Conservation (phyloP, 148 eudicot genomes). For the Persicaria tinctoria region DNA sequence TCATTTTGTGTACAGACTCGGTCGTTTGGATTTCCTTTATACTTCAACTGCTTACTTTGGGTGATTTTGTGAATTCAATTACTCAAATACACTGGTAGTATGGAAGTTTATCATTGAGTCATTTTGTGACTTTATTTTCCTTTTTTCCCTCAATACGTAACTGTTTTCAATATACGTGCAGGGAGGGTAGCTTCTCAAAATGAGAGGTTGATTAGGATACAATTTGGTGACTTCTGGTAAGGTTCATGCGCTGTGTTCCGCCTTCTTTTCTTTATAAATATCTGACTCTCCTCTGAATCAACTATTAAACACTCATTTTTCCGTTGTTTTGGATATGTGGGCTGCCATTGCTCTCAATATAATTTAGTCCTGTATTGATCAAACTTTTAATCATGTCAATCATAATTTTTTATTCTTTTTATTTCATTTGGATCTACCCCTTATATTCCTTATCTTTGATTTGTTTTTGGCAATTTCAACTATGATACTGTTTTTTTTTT, state of each 20-base stretch:
- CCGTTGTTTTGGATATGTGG: too few relatives aligned
- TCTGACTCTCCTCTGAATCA: too few relatives aligned
- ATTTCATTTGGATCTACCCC: too few relatives aligned
- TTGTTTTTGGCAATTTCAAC: too few relatives aligned
- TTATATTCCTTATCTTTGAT: too few relatives aligned
- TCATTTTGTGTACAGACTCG: background rate
- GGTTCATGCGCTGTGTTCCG: slow-evolving; percentile 14
- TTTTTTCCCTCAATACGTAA: slow-evolving; percentile 43
- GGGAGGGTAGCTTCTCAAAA: slow-evolving; percentile 78
- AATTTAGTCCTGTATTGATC: too few relatives aligned
- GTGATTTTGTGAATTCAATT: background rate
- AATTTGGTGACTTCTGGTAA: slow-evolving; percentile 93
- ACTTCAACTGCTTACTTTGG: background rate
- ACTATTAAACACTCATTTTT: too few relatives aligned
- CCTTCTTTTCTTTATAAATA: too few relatives aligned
- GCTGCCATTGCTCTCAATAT: too few relatives aligned
- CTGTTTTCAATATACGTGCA: slow-evolving; percentile 79
- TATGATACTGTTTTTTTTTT: too few relatives aligned
- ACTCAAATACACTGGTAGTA: background rate
- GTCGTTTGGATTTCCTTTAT: background rate
- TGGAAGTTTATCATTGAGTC: background rate
- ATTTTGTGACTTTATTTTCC: background rate
- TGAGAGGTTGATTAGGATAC: slow-evolving; percentile 68
- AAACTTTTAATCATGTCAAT: too few relatives aligned
- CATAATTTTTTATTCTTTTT: too few relatives aligned